phyloP scores from a whole-genome alignment of 306 rosid species.

The Vachellia pachyceras region DNA sequence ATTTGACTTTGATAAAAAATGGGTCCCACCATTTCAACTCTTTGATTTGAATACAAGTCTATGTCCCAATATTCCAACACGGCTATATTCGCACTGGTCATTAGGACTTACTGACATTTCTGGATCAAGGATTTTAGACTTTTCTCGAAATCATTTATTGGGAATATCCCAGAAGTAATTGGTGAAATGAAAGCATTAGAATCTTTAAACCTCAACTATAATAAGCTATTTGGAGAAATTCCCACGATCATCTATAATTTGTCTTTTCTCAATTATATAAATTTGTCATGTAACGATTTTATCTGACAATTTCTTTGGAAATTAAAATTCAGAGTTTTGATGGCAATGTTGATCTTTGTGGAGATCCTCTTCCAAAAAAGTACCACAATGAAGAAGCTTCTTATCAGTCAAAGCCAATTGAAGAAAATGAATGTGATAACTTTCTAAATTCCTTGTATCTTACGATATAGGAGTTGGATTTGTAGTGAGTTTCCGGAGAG shows the following conservation, averaged over 20 bases:
- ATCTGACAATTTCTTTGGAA: too few relatives aligned
- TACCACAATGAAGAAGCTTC: too few relatives aligned
- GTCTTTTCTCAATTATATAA: too few relatives aligned
- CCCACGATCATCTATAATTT: too few relatives aligned
- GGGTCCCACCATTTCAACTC: conserved; percentile 47
- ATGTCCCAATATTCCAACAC: conserved; percentile 42
- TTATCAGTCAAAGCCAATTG: too few relatives aligned
- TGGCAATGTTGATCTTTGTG: background rate
- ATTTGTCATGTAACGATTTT: too few relatives aligned
- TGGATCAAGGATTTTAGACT: background rate
- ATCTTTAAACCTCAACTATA: too few relatives aligned
- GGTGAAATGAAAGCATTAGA: too few relatives aligned
- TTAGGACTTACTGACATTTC: background rate
- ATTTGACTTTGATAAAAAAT: conserved; percentile 19
- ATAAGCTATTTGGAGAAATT: too few relatives aligned
- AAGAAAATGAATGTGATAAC: background rate
- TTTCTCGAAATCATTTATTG: too few relatives aligned
- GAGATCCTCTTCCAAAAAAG: too few relatives aligned
- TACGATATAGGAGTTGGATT: background rate
- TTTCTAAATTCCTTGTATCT: background rate
- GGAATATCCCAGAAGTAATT: too few relatives aligned
- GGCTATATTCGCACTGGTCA: conserved; percentile 35
- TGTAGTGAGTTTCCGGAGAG: background rate
- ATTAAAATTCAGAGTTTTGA: background rate
- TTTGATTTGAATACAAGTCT: background rate